A percentile compares a stretch with the other conserved stretches of the same genome.
These are phyloP conservation scores for Aschersonia sp. DNA, from an alignment of 2,329 filamentous ascomycete genomes.

Conservation along the genomic window DNA sequence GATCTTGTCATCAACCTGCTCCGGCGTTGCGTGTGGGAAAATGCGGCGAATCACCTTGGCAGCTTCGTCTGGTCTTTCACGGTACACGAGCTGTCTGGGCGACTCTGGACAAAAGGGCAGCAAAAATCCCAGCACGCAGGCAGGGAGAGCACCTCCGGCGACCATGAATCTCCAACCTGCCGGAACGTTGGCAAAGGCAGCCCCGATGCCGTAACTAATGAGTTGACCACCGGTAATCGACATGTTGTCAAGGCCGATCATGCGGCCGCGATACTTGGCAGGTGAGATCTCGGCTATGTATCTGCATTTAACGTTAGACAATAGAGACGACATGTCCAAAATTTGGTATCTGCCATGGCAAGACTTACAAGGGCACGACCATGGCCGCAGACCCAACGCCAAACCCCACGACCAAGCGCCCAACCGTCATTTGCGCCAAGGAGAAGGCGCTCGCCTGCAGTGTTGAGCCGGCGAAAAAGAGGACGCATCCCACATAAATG, in stretches of 20 bases:
- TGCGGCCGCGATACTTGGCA: slow-evolving; percentile 30
- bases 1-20: slow-evolving; percentile 29
- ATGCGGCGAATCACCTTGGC: slow-evolving; percentile 20
- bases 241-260: slow-evolving; percentile 33
- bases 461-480: slow-evolving; percentile 12
- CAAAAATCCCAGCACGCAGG: slow-evolving; percentile 26
- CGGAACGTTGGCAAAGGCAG: slow-evolving; percentile 21
- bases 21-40: slow-evolving; percentile 24
- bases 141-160: slow-evolving; percentile 28
- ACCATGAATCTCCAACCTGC: slow-evolving; percentile 37
- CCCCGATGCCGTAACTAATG: slow-evolving; percentile 24
- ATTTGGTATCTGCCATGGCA: not conserved
- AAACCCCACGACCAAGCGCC: slow-evolving; percentile 29
- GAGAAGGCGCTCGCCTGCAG: slow-evolving; percentile 13
- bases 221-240: slow-evolving; percentile 26
- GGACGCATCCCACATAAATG: slow-evolving; percentile 12
- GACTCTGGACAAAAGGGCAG: slow-evolving; percentile 32
- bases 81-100: slow-evolving; percentile 29
- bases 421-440: slow-evolving; percentile 13
- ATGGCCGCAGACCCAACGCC: slow-evolving; percentile 33
- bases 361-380: slow-evolving; percentile 19
- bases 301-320: slow-evolving; percentile 1
- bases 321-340: not conserved
- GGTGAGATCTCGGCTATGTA: slow-evolving; percentile 37
- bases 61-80: slow-evolving; percentile 24